Conservation (phyloP, 306 rosid species). For the Pueraria montana region DNA sequence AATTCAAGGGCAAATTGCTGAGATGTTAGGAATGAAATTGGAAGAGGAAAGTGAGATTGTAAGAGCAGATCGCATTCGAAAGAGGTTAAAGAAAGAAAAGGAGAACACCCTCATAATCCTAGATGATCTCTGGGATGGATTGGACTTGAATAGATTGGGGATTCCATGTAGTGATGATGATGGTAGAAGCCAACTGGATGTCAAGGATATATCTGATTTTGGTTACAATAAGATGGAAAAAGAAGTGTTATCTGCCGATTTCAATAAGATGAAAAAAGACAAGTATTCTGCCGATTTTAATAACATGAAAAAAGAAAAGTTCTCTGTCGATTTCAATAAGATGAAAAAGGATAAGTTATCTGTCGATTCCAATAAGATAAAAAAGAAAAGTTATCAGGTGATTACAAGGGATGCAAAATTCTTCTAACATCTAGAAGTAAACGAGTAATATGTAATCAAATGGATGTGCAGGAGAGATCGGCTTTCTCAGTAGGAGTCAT, state of each 20-base stretch:
- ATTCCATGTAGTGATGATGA: background rate
- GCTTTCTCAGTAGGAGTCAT: background rate
- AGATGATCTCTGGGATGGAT: too few relatives aligned
- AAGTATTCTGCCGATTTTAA: background rate
- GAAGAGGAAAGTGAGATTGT: too few relatives aligned
- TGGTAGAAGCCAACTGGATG: background rate
- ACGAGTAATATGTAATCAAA: background rate
- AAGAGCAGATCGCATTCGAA: too few relatives aligned
- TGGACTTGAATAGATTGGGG: background rate
- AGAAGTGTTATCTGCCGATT: too few relatives aligned
- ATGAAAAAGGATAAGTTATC: background rate
- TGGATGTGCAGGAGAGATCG: conserved; percentile 20
- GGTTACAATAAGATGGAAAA: background rate
- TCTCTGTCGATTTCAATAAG: too few relatives aligned
- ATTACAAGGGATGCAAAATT: conserved; percentile 15
- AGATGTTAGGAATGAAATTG: too few relatives aligned
- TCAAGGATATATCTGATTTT: conserved; percentile 4
- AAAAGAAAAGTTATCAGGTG: background rate
- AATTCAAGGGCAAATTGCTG: too few relatives aligned
- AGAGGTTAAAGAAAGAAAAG: too few relatives aligned
- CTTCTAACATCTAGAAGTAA: conserved; percentile 31
- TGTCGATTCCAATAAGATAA: background rate
- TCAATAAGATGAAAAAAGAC: background rate
- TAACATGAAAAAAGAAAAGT: too few relatives aligned
- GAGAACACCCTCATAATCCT: too few relatives aligned